Conservation (phyloP, 2,329 filamentous ascomycete genomes). For the Sphaerulina musiva region DNA sequence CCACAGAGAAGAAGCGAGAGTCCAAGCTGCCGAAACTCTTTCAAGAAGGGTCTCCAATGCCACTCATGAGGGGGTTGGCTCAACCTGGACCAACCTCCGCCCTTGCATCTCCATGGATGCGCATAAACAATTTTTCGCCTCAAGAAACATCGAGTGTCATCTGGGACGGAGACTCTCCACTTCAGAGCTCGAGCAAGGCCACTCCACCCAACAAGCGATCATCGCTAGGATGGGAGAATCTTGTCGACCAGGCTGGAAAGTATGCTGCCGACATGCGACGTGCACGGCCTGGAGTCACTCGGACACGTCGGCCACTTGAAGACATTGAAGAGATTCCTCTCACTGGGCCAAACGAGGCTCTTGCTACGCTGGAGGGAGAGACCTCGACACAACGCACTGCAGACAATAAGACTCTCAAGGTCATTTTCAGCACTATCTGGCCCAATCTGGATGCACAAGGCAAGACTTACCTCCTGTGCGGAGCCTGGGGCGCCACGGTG, state of each 20-base stretch:
- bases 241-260: conserved; percentile 20
- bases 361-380: conserved; percentile 13
- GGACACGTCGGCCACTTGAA: conserved; percentile 10
- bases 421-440: conserved; percentile 65
- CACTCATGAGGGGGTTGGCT: conserved; percentile 20
- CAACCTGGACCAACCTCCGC: conserved; percentile 17
- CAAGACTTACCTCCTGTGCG: conserved; percentile 52
- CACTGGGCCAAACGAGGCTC: conserved; percentile 12
- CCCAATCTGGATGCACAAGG: conserved; percentile 52
- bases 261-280: conserved; percentile 19
- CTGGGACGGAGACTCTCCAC: conserved; percentile 4
- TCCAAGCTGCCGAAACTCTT: conserved; percentile 28
- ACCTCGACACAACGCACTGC: conserved; percentile 2
- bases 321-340: conserved; percentile 19
- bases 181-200: not conserved
- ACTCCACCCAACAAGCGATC: conserved; percentile 6
- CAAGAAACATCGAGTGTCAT: conserved; percentile 4
- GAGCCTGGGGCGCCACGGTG: conserved; percentile 55
- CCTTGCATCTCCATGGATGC: conserved; percentile 24
- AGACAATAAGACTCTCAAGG: conserved; percentile 34
- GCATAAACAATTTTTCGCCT: conserved; percentile 10
- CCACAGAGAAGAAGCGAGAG: conserved; percentile 24
- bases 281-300: conserved; percentile 5
- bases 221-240: conserved; percentile 16
- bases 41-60: conserved; percentile 22